Evolutionary conservation across 2,329 filamentous ascomycete genomes (phyloP).

Genomic region (Calonectria pseudoreteaudii): DNA sequence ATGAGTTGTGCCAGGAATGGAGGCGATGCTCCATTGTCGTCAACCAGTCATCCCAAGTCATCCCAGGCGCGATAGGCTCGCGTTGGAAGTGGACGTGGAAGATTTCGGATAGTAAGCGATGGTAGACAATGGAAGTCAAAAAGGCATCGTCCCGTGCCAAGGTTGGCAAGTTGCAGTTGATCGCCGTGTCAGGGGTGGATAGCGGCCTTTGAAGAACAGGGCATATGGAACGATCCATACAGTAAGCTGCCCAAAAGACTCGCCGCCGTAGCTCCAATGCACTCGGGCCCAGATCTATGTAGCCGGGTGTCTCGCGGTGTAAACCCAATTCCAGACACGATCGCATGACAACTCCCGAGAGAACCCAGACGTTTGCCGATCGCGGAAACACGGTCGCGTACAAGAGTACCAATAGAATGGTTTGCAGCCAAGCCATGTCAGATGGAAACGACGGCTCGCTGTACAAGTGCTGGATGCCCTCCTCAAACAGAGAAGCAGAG

Average conservation of each 20-base stretch:
- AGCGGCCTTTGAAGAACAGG: neutral
- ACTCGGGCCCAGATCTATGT: neutral
- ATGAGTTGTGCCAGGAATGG: neutral
- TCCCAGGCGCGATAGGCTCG: neutral
- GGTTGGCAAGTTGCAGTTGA: neutral
- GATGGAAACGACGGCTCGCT: neutral
- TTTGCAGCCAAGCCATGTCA: neutral
- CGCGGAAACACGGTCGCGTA: neutral
- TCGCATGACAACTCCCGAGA: neutral
- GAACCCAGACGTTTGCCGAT: neutral
- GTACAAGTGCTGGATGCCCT: neutral
- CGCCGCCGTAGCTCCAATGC: neutral
- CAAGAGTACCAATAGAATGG: neutral
- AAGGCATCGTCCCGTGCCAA: neutral
- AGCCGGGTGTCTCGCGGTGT: neutral
- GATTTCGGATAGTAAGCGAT: neutral
- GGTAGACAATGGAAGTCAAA: neutral
- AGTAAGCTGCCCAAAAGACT: neutral
- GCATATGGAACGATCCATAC: neutral
- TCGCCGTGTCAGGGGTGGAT: neutral
- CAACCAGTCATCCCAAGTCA: neutral
- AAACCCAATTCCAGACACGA: neutral
- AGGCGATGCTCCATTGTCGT: neutral
- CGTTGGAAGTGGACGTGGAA: neutral
- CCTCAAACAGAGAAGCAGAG: neutral